phyloP scores from a whole-genome alignment of 2,329 filamentous ascomycete species.

The Ophiosphaerella narmari region DNA sequence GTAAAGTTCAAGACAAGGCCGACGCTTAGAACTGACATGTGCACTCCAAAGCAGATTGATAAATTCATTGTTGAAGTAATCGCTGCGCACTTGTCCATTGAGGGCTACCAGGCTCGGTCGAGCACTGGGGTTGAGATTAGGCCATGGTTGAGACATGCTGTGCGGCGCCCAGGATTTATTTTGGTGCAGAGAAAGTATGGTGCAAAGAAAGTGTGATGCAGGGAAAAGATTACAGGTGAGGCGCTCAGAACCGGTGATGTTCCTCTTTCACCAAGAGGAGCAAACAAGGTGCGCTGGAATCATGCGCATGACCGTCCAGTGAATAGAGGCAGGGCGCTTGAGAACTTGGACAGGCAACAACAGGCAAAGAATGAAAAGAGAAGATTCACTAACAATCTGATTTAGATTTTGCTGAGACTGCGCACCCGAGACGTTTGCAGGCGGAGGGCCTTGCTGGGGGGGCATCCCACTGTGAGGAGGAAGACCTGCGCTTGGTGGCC shows the following conservation, averaged over 20 bases:
- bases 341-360: background rate
- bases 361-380: background rate
- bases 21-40: background rate
- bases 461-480: conserved; percentile 51
- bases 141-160: conserved; percentile 1
- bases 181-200: no score
- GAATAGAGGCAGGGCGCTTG: background rate
- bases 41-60: background rate
- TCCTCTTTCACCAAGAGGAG: background rate
- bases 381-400: conserved; percentile 77
- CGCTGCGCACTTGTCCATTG: background rate
- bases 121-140: background rate
- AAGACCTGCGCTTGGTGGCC: conserved; percentile 48
- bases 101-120: background rate
- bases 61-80: background rate
- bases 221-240: background rate
- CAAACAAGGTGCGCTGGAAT: background rate
- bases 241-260: background rate
- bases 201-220: no score
- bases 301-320: background rate
- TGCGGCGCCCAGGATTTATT: background rate
- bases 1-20: background rate
- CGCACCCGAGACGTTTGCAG: conserved; percentile 51
- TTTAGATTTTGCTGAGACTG: conserved; percentile 91
- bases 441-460: conserved; percentile 55